Evolutionary conservation across 2,329 filamentous ascomycete species (phyloP), one percentile per base, ranked within the genome.

Genomic region (Didymella glomerata): DNA sequence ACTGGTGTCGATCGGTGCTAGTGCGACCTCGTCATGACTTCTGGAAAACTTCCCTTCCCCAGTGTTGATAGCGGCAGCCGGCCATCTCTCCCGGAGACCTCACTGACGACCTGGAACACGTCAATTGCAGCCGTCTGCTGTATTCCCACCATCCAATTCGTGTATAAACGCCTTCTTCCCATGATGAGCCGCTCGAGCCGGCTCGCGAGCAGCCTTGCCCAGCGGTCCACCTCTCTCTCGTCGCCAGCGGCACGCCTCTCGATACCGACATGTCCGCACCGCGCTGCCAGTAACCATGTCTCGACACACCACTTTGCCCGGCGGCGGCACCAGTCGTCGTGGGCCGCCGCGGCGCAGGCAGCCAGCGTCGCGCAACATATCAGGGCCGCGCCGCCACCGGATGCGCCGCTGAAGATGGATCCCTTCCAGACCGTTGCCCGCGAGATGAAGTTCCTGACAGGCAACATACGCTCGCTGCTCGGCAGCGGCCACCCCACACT

Each of bases 381-480:
- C 60, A 88, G 93, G 66, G 85, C 84, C 67, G 86, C 86, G 44
- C 83, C 89, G 61, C 74, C 78, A 47, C 83, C 86, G 67, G 82
- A 86, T 55, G 82, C 85, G 62, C 86, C 88, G 58, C 87, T 96
- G 80, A 86, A 88, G 62, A 86, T 97, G 71, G 94, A 98, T 76
- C 94, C 94, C 32, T 85, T 98, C 72, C 87, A 91, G 62, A 90
- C 92, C 32, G 93, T 98, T 32, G 94, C 92, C 63, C 96, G 97
- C 80, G 94, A 98, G 83, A 92, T 99, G 88, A 95, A 96, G 79
- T 96, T 93, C 70, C 81, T 98, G 72, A 97, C 91, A 11, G 93
- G 93, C 54, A 97, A 98, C 71, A 96, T 98, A 78, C 86, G 92
- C 61, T 91, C 96, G 74, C 84, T 98, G n/a, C 82, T 98, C 16